phyloP scores from a whole-genome alignment of 2,329 filamentous ascomycete species.

The Didymella sp. region DNA sequence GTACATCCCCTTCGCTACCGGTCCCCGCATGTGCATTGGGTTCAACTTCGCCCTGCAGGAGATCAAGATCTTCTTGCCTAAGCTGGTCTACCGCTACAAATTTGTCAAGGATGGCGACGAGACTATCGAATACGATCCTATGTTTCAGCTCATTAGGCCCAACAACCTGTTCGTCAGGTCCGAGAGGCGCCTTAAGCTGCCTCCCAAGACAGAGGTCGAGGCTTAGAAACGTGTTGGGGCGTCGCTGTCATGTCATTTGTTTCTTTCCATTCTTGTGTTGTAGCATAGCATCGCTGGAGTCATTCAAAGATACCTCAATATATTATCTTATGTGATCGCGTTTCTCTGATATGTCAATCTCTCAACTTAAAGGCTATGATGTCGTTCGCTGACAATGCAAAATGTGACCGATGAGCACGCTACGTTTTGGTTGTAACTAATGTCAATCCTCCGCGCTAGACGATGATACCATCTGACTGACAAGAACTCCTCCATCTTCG shows the following conservation, averaged over 20 bases:
- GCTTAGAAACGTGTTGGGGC: neutral
- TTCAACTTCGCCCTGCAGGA: slow-evolving; percentile 70
- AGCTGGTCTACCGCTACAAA: slow-evolving; percentile 66
- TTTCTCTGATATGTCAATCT: neutral
- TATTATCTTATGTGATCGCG: neutral
- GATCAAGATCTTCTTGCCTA: slow-evolving; percentile 65
- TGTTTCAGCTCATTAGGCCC: slow-evolving; percentile 65
- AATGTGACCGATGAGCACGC: neutral
- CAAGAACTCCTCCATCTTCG: too few species aligned
- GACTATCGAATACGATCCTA: slow-evolving; percentile 64
- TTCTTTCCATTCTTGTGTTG: neutral
- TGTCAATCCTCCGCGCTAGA: neutral
- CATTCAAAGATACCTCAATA: slow-evolving; percentile 17
- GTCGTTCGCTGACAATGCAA: neutral
- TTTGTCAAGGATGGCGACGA: slow-evolving; percentile 61
- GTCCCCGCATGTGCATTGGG: slow-evolving; percentile 66
- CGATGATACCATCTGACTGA: neutral
- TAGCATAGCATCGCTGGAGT: slow-evolving; percentile 14
- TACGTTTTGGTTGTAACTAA: neutral
- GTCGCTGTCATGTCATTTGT: too few species aligned
- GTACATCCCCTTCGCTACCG: slow-evolving; percentile 67
- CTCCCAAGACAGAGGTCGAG: slow-evolving; percentile 34
- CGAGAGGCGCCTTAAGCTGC: slow-evolving; percentile 59
- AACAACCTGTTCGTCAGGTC: slow-evolving; percentile 63
- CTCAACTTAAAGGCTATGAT: neutral